Evolutionary conservation across 2,329 filamentous ascomycete genomes (phyloP), one percentile per base, ranked within the genome.

Genomic region (Phyllosticta citribraziliensis): DNA sequence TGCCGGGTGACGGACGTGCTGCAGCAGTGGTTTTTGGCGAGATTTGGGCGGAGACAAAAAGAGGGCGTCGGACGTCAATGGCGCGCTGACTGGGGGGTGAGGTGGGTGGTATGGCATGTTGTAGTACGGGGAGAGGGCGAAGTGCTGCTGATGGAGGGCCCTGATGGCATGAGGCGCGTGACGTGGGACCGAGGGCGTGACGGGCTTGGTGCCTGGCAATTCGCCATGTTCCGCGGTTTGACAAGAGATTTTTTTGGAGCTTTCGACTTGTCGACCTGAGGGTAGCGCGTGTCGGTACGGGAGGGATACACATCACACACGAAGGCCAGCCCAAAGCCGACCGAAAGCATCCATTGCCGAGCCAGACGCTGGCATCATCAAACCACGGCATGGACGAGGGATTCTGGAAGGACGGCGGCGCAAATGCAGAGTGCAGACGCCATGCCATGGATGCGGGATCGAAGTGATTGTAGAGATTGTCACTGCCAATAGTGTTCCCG

Each of bases 181-280:
- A 47, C 17, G 47, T n/a, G 20, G 30, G 30, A 33, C 30, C 30
- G 30, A 33, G 30, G 30, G 30, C 56, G 56, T 58, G 57, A 58
- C 57, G 57, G 57, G 57, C 51, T 9, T 40, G 57, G 52, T 52
- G 57, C 57, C 57, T 52, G 54, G 52, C 58, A 60, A 55, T 55
- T 60, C 58, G 58, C 52, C 58, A 60, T 56, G 58, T 60, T 60
- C 58, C 58, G 58, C 33, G 35, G 22, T 8, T 40, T 40, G 33
- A 40, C 9, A 2, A 17, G 11, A 40, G 3, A 8, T 33, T 8
- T 33, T 33, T 40, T 40, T 40, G 14, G 11, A 40, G 14, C 11
- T 14, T 12, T 40, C 33, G 33, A 40, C 33, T 17, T 40, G 27
- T 30, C 27, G 27, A 22, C 22, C 22, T 22, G 22, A 22, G 3